Base-by-base conservation (phyloP, 305 asterid genomes). In the Fraxinus ornus region DNA sequence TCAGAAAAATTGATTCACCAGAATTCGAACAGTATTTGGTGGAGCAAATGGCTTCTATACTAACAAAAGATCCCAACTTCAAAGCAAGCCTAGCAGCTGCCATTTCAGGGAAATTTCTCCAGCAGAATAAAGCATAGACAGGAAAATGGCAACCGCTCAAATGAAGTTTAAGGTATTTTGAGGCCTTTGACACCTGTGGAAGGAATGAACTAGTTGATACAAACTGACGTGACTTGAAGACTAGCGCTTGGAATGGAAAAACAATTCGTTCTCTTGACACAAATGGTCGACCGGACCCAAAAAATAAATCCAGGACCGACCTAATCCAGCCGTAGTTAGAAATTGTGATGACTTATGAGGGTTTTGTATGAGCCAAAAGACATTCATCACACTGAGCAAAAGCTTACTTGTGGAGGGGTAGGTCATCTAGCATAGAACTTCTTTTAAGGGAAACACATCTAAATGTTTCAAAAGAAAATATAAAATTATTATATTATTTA, bases 41-140 rank as follows among this genome's bases (percentile, higher is more conserved):
- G 76, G 96, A 94, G 24, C 95, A 91, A n/a, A 95, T 95, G 99
- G 95, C 99, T 78, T 85, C 96, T 70, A 88, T 90, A 19, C 86
- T 93, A 76, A 90, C 94, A 5, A 87, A 83, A 68, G 96, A 93
- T 85, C 96, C 96, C 49, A 82, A 84, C 78, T 93, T 93, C 85
- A 91, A 88, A 85, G 94, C 94, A 81, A 93, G 92, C 30, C 74
- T 93, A 41, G 94, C 96, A 28, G 91, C 96, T 49, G 96, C 97
- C 57, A 90, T 93, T 49, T 90, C 96, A 0, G 94, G 96, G 79
- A 90, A 91, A 71, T 75, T 92, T 49, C 85, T 90, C 83, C 94
- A 88, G 62, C 89, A 85, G 21, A 88, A 88, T 76, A 86, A 86
- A 71, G 36, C 36, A 33, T 77, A 81, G 70, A 79, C 83, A 36